Evolutionary conservation across 768 basidiomycete species (phyloP).

Genomic region (Psilocybe cubensis): DNA sequence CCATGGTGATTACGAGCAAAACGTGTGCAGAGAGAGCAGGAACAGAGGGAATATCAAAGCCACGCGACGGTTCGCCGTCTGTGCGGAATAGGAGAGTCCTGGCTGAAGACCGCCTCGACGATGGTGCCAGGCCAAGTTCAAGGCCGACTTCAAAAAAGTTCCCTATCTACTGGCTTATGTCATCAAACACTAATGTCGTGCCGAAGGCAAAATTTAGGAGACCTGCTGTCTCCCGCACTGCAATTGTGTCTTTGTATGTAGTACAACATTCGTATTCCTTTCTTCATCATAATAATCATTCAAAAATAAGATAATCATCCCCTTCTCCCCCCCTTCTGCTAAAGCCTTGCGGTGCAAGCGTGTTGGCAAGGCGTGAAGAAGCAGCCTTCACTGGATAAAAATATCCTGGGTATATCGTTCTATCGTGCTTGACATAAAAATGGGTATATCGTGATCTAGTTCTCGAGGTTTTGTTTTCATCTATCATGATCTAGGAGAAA

Average conservation of each 20-base stretch:
- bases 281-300: neutral
- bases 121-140: slow-evolving; percentile 23
- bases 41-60: slow-evolving; percentile 9
- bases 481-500: neutral
- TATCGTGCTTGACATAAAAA: slow-evolving; percentile 2
- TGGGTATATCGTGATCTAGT: slow-evolving; percentile 7
- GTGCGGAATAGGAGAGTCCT: slow-evolving; percentile 14
- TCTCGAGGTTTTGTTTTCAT: neutral
- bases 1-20: slow-evolving; percentile 42
- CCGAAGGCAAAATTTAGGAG: neutral
- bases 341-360: neutral
- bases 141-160: slow-evolving; percentile 20
- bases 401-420: slow-evolving; percentile 3
- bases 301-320: neutral
- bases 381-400: neutral
- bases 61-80: slow-evolving; percentile 8
- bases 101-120: slow-evolving; percentile 30
- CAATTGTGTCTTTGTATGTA: neutral
- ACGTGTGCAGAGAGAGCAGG: slow-evolving; percentile 16
- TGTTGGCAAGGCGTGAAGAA: neutral
- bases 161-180: slow-evolving; percentile 21
- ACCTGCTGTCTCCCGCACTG: neutral
- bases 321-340: neutral
- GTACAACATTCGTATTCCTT: slow-evolving; percentile 2
- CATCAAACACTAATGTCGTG: slow-evolving; percentile 6